Percentiles rank a stretch among this genome's conserved stretches.
These are phyloP conservation scores for Thelonectria olida DNA, from an alignment of 2,329 filamentous ascomycete genomes.

Conservation along the genomic window DNA sequence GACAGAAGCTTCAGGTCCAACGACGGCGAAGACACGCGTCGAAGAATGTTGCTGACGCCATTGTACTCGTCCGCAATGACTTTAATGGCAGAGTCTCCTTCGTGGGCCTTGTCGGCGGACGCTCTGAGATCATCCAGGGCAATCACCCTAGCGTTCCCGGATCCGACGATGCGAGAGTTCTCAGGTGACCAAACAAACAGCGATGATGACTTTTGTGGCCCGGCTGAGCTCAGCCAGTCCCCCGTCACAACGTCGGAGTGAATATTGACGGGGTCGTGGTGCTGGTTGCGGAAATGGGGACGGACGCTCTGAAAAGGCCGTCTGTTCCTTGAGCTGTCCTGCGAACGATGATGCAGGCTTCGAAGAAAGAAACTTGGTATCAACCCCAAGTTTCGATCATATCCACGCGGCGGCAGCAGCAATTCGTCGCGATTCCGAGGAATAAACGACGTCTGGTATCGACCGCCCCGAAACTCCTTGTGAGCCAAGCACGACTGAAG, in stretches of 20 bases:
- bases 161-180: neutral
- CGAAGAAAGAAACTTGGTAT: constrained; percentile 18
- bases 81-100: neutral
- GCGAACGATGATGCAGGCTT: neutral
- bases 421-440: constrained; percentile 69
- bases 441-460: constrained; percentile 72
- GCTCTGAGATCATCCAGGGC: neutral
- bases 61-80: constrained; percentile 9
- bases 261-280: constrained; percentile 9
- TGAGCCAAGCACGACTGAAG: constrained; percentile 73
- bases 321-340: neutral
- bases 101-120: neutral
- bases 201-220: neutral
- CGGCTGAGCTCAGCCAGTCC: neutral
- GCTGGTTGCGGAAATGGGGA: constrained; percentile 17
- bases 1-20: neutral
- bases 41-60: constrained; percentile 3
- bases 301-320: constrained; percentile 10
- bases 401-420: constrained; percentile 50
- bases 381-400: neutral
- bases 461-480: constrained; percentile 57
- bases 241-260: constrained; percentile 3
- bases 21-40: neutral
- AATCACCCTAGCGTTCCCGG: neutral
- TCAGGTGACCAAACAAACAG: neutral